Percentiles rank a stretch among this genome's conserved stretches.
These are phyloP conservation scores for Dipodascus geniculatus DNA, from an alignment of 805 yeast species.

Conservation along the genomic window DNA sequence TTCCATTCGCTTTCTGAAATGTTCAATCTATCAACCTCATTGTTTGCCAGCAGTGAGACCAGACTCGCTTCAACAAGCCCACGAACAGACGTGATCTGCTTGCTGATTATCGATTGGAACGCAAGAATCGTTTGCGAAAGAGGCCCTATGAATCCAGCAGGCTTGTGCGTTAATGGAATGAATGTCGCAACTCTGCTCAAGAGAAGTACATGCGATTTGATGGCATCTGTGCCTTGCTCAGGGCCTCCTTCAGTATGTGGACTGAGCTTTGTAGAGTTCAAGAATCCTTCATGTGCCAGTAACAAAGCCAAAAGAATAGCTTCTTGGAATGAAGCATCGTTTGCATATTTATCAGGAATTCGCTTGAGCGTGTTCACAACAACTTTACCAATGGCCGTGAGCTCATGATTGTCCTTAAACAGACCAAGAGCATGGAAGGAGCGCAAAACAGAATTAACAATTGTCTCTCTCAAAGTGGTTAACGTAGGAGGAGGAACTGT, in stretches of 20 bases:
- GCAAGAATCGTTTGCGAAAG: conserved; percentile 54
- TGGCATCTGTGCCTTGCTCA: conserved; percentile 20
- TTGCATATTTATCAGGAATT: conserved; percentile 1
- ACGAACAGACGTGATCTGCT: conserved; percentile 37
- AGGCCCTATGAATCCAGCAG: conserved; percentile 54
- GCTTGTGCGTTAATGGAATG: conserved; percentile 37
- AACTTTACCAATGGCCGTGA: conserved; percentile 41
- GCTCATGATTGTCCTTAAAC: conserved; percentile 27
- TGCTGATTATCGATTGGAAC: conserved; percentile 53
- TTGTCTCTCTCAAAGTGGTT: conserved; percentile 37
- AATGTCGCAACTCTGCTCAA: conserved; percentile 40
- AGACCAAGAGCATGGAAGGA: conserved; percentile 41
- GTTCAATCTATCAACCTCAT: conserved; percentile 44
- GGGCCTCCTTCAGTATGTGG: conserved; percentile 32
- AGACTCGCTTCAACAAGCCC: conserved; percentile 43
- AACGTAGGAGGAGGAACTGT: conserved; percentile 33
- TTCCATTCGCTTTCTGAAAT: conserved; percentile 43
- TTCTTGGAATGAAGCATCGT: conserved; percentile 30
- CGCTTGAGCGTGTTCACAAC: conserved; percentile 25
- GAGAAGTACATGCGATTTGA: conserved; percentile 28
- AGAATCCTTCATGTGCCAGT: conserved; percentile 15
- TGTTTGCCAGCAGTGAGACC: conserved; percentile 37
- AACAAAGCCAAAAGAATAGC: conserved; percentile 17
- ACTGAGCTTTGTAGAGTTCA: conserved; percentile 22
- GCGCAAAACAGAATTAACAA: conserved; percentile 46